Evolutionary conservation across 768 basidiomycete species (phyloP), one percentile per base, ranked within the genome.

Genomic region (Russula ochroleuca): DNA sequence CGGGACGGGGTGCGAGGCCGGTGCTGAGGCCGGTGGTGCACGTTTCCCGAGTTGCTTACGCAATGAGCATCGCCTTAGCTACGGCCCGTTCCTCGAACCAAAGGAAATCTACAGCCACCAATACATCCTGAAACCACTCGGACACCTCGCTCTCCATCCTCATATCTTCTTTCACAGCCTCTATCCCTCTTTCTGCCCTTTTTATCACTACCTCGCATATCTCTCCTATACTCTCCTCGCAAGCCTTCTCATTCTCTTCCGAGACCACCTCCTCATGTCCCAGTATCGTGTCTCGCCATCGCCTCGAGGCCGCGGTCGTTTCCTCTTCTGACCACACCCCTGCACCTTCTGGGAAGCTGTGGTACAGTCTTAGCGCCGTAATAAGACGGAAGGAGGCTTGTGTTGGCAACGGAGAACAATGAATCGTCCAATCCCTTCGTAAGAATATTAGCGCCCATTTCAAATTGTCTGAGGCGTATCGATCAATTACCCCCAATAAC

Each of bases 301-400:
- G 61, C 23, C 76, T 70, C 17, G 85, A 68, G 28, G 69, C 73
- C 9, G 70, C 61, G 11, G 77, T 76, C 52, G 57, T 72, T 65
- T 40, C 64, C 50, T 53, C 68, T 66, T 63, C 72, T 64, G 59
- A 31, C 65, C 61, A 14, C 11, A 60, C 49, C 43, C 28, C 28
- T 60, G 56, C 57, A 43, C 70, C 14, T n/a, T 38, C 23, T 57
- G 80, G 72, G 49, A 80, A 68, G 25, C 84, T 67, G 68, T 86
- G 78, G 71, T 86, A 79, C 40, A 95, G 76, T 57, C 88, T 81
- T 69, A 97, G 76, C 11, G 86, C 82, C 28, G 83, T 78, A 65
- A 93, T 83, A 60, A 95, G 74, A 15, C 91, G 83, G 75, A 87
- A 94, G 1, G 92, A 96, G 0, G 92, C 91, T 67, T 88, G 81